A percentile compares a stretch with the other conserved stretches of the same genome.
Evolutionary conservation across 2,329 filamentous ascomycete species (phyloP).

Genomic region (Fusarium chaquense): DNA sequence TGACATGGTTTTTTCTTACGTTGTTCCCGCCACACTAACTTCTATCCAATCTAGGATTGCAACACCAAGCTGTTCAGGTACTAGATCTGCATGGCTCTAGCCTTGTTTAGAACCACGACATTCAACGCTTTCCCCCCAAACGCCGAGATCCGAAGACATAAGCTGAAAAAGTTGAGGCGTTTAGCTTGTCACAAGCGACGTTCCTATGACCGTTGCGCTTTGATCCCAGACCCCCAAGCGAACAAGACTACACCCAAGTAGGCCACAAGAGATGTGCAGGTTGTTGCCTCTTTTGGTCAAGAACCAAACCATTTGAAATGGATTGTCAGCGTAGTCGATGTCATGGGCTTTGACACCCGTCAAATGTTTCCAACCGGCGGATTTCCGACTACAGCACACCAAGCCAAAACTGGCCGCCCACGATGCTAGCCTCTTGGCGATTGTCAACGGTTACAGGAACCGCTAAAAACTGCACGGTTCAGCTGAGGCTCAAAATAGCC

Average conservation of each 20-base stretch:
- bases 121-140: neutral
- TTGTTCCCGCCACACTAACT: neutral
- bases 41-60: neutral
- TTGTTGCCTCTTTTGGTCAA: accelerated
- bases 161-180: neutral
- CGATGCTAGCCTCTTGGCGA: neutral
- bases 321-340: neutral
- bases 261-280: neutral
- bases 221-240: no score
- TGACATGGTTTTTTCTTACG: neutral
- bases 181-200: neutral
- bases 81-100: neutral
- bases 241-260: neutral
- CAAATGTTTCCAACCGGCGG: no score
- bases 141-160: neutral
- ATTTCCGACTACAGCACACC: neutral
- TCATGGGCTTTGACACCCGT: no score
- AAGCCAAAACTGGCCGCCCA: neutral
- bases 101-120: neutral
- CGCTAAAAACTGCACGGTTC: neutral
- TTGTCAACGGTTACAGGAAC: neutral
- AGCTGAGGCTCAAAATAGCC: neutral
- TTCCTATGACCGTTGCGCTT: neutral
- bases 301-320: accelerated
- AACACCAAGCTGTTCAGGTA: neutral